A percentile compares a stretch with the other conserved stretches of the same genome.
phyloP scores from a whole-genome alignment of 2,329 filamentous ascomycete species.

The Sclerotiophoma versabilis region DNA sequence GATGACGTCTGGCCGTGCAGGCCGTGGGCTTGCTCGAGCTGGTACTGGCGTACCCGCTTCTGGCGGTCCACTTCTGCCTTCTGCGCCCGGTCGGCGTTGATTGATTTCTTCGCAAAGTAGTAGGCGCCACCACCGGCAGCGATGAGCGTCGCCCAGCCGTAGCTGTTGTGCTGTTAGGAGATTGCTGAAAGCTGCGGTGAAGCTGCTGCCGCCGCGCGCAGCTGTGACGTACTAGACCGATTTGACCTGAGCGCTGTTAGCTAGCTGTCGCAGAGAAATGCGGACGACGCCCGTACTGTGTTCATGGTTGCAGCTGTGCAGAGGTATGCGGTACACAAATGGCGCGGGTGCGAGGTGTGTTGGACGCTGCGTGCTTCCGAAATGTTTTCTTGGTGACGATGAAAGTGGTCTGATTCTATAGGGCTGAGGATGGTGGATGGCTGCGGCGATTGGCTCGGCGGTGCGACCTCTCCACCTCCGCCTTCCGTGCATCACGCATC shows the following conservation, averaged over 20 bases:
- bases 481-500: too few species aligned
- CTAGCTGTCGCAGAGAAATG: not conserved
- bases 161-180: slow-evolving; percentile 62
- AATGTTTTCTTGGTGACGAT: slow-evolving; percentile 29
- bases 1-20: slow-evolving; percentile 3
- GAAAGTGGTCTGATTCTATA: slow-evolving; percentile 43
- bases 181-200: not conserved
- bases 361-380: slow-evolving; percentile 10
- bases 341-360: not conserved
- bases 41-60: slow-evolving; percentile 40
- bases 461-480: too few species aligned
- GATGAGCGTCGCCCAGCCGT: slow-evolving; percentile 91
- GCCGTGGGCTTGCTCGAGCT: slow-evolving; percentile 39
- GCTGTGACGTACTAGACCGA: slow-evolving; percentile 63
- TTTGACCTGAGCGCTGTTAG: slow-evolving; percentile 56
- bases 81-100: slow-evolving; percentile 87
- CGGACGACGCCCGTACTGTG: slow-evolving; percentile 53
- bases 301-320: slow-evolving; percentile 53
- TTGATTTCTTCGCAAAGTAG: slow-evolving; percentile 92
- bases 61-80: slow-evolving; percentile 62
- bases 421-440: slow-evolving; percentile 20
- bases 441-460: slow-evolving; percentile 21
- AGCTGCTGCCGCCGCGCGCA: not conserved
- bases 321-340: not conserved
- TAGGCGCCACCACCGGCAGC: slow-evolving; percentile 87